Evolutionary conservation across 2,329 filamentous ascomycete species (phyloP), one percentile per base, ranked within the genome.

Genomic region (Aspergillus pseudotamarii): DNA sequence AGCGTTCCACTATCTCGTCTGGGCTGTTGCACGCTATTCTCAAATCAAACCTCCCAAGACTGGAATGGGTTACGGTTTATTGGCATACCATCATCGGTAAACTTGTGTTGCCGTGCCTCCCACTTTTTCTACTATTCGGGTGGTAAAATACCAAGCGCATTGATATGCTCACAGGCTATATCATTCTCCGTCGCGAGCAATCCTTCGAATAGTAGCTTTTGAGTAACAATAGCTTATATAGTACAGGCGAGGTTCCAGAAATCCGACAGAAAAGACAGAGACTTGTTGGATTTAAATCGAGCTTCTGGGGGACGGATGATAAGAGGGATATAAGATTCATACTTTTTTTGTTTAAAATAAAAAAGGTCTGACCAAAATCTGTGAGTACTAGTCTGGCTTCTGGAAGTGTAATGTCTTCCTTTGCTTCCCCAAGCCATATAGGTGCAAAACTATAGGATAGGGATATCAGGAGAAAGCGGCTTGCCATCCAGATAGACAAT

Each of bases 181-280:
- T 73, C 68, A 45, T 78, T 73, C 53, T 70, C 66, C 1, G 67
- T 69, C 4, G 69, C 65, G 12, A 76, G 60, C 28, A 71, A 69
- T 3, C 66, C 70, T 61, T 72, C 72, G 43, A 78, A 73, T 36
- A 78, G 64, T 21, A 72, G 60, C 46, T 66, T 65, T n/a, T 72
- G 66, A 6, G 68, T 73, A 12, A 82, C 67, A 14, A 81, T 71
- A 38, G 63, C 64, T 68, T 74, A 81, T 32, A 81, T 77, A 0
- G 72, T 59, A 59, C 75, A 80, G 0, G 71, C 74, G 4, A 81
- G 73, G n/a, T 73, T 77, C 79, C 78, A 81, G 19, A 80, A 78
- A 45, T 81, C 78, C 1, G 77, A 75, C 26, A 70, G 28, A 45
- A 75, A 77, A 1, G 73, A 73, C 8, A 80, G 70, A 16, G 78